Evolutionary conservation across 192 early-diverging fungal genomes (phyloP).

Genomic region (Allomyces javanicus): DNA sequence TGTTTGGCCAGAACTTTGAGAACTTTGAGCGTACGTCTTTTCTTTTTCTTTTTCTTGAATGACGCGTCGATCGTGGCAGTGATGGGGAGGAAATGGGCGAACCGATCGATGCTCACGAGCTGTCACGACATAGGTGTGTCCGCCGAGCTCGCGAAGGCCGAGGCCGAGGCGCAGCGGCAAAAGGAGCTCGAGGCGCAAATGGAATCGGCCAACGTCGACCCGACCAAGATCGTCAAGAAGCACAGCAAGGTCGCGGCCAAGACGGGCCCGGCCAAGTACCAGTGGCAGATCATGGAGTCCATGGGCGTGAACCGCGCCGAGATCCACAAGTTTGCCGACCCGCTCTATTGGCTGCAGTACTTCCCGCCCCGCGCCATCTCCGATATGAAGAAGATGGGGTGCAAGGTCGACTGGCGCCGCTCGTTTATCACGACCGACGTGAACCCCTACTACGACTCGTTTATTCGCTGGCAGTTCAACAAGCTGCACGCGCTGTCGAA

Average conservation of each 20-base stretch:
- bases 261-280: conserved; percentile 59
- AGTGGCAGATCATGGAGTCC: conserved; percentile 91
- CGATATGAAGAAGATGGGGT: conserved; percentile 55
- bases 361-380: conserved; percentile 75
- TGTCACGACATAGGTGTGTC: conserved; percentile 17
- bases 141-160: conserved; percentile 17
- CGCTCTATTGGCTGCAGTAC: conserved; percentile 78
- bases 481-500: conserved; percentile 54
- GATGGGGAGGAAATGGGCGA: conserved; percentile 6
- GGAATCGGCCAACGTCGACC: conserved; percentile 11
- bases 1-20: conserved; percentile 63
- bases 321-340: conserved; percentile 81
- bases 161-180: conserved; percentile 11
- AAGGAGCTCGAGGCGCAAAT: too few relatives aligned
- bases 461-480: conserved; percentile 96
- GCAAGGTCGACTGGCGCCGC: conserved; percentile 86
- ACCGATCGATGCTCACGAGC: conserved; percentile 5
- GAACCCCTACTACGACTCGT: conserved; percentile 96
- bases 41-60: too few relatives aligned
- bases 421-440: conserved; percentile 94
- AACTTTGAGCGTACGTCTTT: conserved; percentile 9
- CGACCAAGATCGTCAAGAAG: conserved; percentile 42
- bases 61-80: too few relatives aligned
- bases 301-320: conserved; percentile 71
- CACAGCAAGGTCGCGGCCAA: conserved; percentile 73